Conservation (phyloP, 2,329 filamentous ascomycete species). For the Xylariaceae sp. region DNA sequence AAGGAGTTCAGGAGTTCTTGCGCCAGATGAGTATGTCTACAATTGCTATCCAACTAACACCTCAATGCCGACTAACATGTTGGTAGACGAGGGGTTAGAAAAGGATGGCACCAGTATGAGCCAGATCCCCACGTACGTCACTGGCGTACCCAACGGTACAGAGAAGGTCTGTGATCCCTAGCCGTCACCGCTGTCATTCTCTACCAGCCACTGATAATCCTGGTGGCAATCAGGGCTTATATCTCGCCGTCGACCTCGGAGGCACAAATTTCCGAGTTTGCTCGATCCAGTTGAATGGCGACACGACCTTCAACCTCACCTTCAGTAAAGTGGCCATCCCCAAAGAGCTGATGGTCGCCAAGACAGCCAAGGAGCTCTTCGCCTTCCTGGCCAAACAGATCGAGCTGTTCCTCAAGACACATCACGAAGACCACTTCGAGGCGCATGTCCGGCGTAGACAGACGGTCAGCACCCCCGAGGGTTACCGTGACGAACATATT, state of each 20-base stretch:
- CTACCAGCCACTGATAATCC: conserved; percentile 2
- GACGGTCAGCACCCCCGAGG: conserved; percentile 54
- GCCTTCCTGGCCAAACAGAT: conserved; percentile 91
- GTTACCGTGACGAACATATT: conserved; percentile 67
- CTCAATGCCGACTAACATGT: conserved; percentile 12
- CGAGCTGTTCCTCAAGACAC: conserved; percentile 77
- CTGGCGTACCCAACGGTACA: conserved; percentile 90
- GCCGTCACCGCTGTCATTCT: too few species aligned
- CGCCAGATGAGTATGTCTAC: conserved; percentile 66
- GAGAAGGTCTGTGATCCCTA: conserved; percentile 83
- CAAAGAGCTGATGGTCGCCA: conserved; percentile 81
- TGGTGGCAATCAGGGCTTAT: conserved; percentile 65
- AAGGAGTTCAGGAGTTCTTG: conserved; percentile 80
- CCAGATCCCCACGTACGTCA: conserved; percentile 97
- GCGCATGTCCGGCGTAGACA: conserved; percentile 62
- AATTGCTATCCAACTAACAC: not conserved
- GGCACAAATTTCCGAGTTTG: conserved; percentile 98
- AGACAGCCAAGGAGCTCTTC: conserved; percentile 83
- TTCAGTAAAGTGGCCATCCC: conserved; percentile 92
- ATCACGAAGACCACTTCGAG: conserved; percentile 85
- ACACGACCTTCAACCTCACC: conserved; percentile 90
- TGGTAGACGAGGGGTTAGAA: conserved; percentile 71
- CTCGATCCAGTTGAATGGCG: conserved; percentile 87
- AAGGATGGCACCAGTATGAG: conserved; percentile 78
- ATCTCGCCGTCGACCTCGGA: conserved; percentile 94